Evolutionary conservation across 345 rosid species (phyloP), one percentile per base, ranked within the genome.

Genomic region (Linum lewisii): DNA sequence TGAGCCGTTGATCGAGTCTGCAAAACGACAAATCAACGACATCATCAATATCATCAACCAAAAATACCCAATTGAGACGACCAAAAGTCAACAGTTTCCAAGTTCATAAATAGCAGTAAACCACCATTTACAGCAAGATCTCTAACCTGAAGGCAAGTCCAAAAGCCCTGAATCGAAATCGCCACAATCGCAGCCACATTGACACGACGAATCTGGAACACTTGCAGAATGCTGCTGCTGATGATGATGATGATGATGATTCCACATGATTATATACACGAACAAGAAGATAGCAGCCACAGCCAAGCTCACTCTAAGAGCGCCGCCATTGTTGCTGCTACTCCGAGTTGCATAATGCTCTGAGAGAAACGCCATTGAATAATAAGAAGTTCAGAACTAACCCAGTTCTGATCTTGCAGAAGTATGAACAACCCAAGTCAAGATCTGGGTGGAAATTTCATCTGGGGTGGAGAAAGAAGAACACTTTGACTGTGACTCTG

Each of bases 181-280:
- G 57, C 57, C 56, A 62, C 81, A 77, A 58, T 69, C 72, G 56
- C 84, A 79, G 34, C 29, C 60, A 69, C 84, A 79, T 21, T 21
- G 56, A 21, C 56, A 52, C 15, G 56, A 52, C 23, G 44, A 54
- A 54, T 29, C 34, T 29, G 5, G 73, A 59, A 60, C 58, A 42
- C 51, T 32, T 49, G 58, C 64, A 26, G 76, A 61, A 25, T 26
- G n/a, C n/a, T n/a, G n/a, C n/a, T n/a, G n/a, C n/a, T n/a, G n/a
- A n/a, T n/a, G n/a, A n/a, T n/a, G n/a, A n/a, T n/a, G n/a, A n/a
- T n/a, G n/a, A n/a, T n/a, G n/a, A n/a, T n/a, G n/a, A n/a, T 69
- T 15, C 55, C 45, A 52, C 16, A 21, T 61, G 61, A 20, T 50
- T 25, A 51, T 57, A 72, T 59, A 71, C 22, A 65, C 70, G 55